phyloP scores from a whole-genome alignment of 1,139 yeast species.

The Lodderomyces beijingensis region DNA sequence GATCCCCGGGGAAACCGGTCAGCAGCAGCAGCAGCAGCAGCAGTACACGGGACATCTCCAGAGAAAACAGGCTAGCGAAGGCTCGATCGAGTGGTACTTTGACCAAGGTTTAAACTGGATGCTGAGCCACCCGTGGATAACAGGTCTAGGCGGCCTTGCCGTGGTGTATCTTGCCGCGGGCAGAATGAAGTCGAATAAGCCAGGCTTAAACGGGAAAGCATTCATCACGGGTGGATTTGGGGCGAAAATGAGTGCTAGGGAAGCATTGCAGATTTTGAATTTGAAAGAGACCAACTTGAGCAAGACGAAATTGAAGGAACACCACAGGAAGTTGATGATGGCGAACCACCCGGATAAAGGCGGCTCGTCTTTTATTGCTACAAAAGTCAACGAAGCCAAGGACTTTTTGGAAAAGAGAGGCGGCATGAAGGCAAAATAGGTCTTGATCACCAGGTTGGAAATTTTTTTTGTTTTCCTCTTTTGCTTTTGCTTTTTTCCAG shows the following conservation, averaged over 20 bases:
- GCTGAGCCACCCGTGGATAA: conserved; percentile 73
- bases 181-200: conserved; percentile 61
- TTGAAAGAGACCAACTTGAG: conserved; percentile 75
- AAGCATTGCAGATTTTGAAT: conserved; percentile 85
- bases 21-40: conserved; percentile 14
- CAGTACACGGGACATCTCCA: conserved; percentile 42
- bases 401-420: conserved; percentile 87
- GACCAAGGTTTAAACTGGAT: conserved; percentile 60
- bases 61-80: conserved; percentile 39
- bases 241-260: conserved; percentile 81
- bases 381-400: conserved; percentile 96
- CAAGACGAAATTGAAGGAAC: conserved; percentile 79
- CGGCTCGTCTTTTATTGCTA: conserved; percentile 91
- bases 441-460: neutral
- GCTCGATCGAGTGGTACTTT: conserved; percentile 63
- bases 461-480: neutral
- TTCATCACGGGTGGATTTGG: conserved; percentile 87
- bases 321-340: conserved; percentile 85
- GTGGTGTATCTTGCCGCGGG: conserved; percentile 67
- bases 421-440: conserved; percentile 43
- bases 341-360: conserved; percentile 98
- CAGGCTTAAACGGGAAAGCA: conserved; percentile 70
- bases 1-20: conserved; percentile 50
- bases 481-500: neutral
- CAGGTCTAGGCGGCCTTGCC: conserved; percentile 68